Percentiles rank a stretch among this genome's conserved stretches.
phyloP scores from a whole-genome alignment of 768 basidiomycete species.

The Tylopilus plumbeoviolaceoides region DNA sequence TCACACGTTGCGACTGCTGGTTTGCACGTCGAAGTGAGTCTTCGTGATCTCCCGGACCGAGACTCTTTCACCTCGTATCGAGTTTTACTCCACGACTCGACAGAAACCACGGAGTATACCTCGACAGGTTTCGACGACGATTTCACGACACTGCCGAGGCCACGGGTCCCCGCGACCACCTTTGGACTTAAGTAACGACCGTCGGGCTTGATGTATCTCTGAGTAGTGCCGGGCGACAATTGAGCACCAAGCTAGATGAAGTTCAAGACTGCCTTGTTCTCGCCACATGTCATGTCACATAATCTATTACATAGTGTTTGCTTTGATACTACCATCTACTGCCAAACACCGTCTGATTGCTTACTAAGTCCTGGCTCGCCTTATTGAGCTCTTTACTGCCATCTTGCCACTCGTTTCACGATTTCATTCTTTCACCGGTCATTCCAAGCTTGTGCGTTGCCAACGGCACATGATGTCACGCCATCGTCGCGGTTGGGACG shows the following conservation, averaged over 20 bases:
- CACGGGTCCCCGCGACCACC: neutral
- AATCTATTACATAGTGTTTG: too few relatives aligned
- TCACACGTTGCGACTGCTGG: constrained; percentile 2
- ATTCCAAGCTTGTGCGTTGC: constrained; percentile 7
- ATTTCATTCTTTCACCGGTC: constrained; percentile 14
- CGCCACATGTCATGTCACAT: neutral
- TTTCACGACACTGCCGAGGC: too few relatives aligned
- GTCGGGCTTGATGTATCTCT: neutral
- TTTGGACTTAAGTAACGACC: constrained; percentile 5
- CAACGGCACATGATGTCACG: constrained; percentile 15
- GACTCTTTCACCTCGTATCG: neutral
- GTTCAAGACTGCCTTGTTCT: neutral
- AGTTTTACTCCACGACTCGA: too few relatives aligned
- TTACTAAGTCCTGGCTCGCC: too few relatives aligned
- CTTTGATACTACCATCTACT: too few relatives aligned
- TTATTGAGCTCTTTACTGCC: neutral
- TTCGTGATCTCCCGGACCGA: too few relatives aligned
- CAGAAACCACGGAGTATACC: too few relatives aligned
- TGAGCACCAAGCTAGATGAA: too few relatives aligned
- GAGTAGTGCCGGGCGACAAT: neutral
- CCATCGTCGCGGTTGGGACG: constrained; percentile 12
- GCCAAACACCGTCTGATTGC: too few relatives aligned
- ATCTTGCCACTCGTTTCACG: constrained; percentile 3
- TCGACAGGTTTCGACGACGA: too few relatives aligned
- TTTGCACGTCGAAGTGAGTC: constrained; percentile 18